These are phyloP conservation scores for Ophiostoma sp. DNA, from an alignment of 2,329 filamentous ascomycete species.

Conservation along the genomic window DNA sequence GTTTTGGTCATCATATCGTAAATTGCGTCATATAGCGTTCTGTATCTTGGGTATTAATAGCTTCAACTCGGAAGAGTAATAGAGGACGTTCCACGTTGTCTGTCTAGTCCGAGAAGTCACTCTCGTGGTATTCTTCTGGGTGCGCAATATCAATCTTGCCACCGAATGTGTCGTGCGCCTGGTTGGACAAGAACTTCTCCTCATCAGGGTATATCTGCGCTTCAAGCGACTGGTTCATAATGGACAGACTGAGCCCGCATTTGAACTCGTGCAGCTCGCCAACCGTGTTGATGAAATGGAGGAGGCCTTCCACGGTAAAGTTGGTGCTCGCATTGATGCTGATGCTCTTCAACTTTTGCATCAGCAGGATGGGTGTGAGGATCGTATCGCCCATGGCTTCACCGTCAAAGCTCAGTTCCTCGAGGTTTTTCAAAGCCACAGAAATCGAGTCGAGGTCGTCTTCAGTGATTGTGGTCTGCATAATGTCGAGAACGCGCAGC, in stretches of 20 bases:
- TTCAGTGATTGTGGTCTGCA: slow-evolving; percentile 51
- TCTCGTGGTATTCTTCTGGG: slow-evolving; percentile 41
- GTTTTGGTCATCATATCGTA: slow-evolving; percentile 6
- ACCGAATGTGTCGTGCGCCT: slow-evolving; percentile 34
- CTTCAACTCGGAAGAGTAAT: not conserved
- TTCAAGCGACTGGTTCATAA: slow-evolving; percentile 39
- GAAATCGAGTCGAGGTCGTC: slow-evolving; percentile 52
- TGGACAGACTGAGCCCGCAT: slow-evolving; percentile 37
- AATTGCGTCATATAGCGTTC: slow-evolving; percentile 17
- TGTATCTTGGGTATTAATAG: not conserved
- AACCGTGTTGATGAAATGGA: slow-evolving; percentile 43
- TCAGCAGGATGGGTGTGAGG: slow-evolving; percentile 38
- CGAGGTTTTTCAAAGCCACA: slow-evolving; percentile 47
- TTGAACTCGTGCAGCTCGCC: slow-evolving; percentile 26
- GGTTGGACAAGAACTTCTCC: slow-evolving; percentile 32
- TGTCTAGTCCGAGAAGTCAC: slow-evolving; percentile 38
- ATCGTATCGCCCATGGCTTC: slow-evolving; percentile 52
- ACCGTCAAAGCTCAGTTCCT: slow-evolving; percentile 59
- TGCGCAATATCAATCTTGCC: slow-evolving; percentile 41
- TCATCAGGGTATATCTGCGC: slow-evolving; percentile 35
- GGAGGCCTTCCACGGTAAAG: slow-evolving; percentile 55
- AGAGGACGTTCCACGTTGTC: not conserved
- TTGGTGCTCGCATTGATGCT: slow-evolving; percentile 55
- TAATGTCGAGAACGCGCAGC: slow-evolving; percentile 55
- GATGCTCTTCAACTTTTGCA: slow-evolving; percentile 53